These are phyloP conservation scores for Postia placenta DNA, from an alignment of 768 basidiomycete genomes.

Conservation along the genomic window DNA sequence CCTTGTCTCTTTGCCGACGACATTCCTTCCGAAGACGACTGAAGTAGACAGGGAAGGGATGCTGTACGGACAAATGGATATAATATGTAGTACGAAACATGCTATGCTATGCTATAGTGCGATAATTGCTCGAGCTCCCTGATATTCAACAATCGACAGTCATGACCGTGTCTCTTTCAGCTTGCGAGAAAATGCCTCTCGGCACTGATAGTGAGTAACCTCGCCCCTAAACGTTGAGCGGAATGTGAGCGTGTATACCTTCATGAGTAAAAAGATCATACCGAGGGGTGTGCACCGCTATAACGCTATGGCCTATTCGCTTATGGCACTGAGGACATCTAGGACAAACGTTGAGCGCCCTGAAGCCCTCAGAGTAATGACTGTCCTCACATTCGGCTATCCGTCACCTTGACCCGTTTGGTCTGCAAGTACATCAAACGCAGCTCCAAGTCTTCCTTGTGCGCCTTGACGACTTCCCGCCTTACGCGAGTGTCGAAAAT, in stretches of 20 bases:
- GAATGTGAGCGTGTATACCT: not conserved
- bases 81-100: no score
- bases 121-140: no score
- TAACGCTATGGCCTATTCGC: conserved; percentile 86
- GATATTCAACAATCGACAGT: not conserved
- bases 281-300: conserved; percentile 89
- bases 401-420: conserved; percentile 82
- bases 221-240: conserved; percentile 59
- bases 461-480: conserved; percentile 64
- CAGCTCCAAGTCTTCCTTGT: conserved; percentile 71
- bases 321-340: conserved; percentile 98
- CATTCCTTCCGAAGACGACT: not conserved
- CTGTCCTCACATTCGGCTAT: conserved; percentile 79
- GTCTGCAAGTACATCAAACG: conserved; percentile 71
- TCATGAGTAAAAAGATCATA: conserved; percentile 27
- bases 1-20: not conserved
- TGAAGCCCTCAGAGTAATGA: not conserved
- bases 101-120: no score
- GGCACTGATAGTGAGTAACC: conserved; percentile 95
- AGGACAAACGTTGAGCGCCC: conserved; percentile 9
- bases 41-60: no score
- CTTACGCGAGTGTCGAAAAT: conserved; percentile 66
- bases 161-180: conserved; percentile 33
- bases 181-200: conserved; percentile 69
- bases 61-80: not conserved